Percentiles rank a stretch among this genome's conserved stretches.
Conservation (phyloP, 75 land plant genomes). For the Adiantum capillusveneris region DNA sequence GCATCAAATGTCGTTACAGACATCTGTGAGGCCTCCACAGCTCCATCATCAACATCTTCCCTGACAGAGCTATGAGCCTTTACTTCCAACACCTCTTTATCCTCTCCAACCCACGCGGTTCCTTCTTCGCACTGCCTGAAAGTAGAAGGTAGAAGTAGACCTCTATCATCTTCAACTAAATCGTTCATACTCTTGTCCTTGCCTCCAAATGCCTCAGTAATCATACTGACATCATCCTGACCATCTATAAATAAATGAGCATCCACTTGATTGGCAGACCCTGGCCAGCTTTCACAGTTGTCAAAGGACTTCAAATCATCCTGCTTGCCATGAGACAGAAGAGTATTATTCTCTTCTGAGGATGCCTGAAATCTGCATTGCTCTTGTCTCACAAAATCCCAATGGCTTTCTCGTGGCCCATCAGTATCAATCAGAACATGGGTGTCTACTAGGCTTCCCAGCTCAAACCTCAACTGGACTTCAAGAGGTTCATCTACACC, state of each 20-base stretch:
- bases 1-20: no score
- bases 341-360: background rate
- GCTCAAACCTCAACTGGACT: constrained; percentile 50
- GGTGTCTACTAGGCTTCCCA: constrained; percentile 40
- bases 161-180: background rate
- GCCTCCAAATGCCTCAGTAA: background rate
- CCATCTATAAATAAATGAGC: background rate
- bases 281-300: background rate
- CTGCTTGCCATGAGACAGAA: background rate
- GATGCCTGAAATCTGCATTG: background rate
- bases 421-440: constrained; percentile 45
- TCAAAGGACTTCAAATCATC: background rate
- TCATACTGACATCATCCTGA: constrained; percentile 2
- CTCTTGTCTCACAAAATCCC: constrained; percentile 19
- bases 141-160: background rate
- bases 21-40: no score
- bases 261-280: background rate
- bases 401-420: constrained; percentile 40
- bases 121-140: no score
- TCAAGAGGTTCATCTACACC: constrained; percentile 59
- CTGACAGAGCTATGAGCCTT: no score
- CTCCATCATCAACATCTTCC: no score
- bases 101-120: no score
- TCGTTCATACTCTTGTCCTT: background rate
- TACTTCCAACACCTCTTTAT: no score